Base-by-base conservation (phyloP, 176 grass and related monocot species). In the Oryza coarctata region DNA sequence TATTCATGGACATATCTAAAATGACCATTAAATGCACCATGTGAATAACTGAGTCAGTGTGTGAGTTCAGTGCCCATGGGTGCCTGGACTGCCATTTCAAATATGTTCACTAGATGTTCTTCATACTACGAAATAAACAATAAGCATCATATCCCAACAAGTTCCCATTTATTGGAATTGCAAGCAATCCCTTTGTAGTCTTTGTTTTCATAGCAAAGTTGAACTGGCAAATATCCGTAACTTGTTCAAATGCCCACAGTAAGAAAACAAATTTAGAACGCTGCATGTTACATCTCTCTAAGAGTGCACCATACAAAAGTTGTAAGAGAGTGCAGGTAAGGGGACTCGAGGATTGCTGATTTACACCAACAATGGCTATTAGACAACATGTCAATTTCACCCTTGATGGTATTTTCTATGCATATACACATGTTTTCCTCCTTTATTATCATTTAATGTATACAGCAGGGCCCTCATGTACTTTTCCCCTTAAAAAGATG, bases 1-100 rank as follows among this genome's bases (percentile, higher is more conserved):
- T 58, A 13, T 22, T 14, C 68, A 82, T 43, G 62, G 67, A 61
- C 65, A 75, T 83, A 75, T 75, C 33, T 66, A 69, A 76, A 57
- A 57, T 55, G 2, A 8, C 35, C 26, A 25, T 27, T 60, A n/a
- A 23, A 25, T 23, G n/a, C 45, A 52, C 18, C 44, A 74, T 33
- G 22, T 13, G 67, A 38, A 45, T 22, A 52, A 49, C 13, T 33
- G 33, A 52, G 23, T 28, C 31, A 22, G 26, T 29, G 68, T 61
- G 57, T 76, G 25, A 64, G 63, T 64, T 41, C 28, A 35, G 74
- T 77, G 60, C 74, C 33, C 34, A 60, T 60, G 31, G 22, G 73
- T 23, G 11, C n/a, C n/a, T 45, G 20, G 62, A 45, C 29, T 44
- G 12, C 3, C 30, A 11, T 22, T 64, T 20, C 23, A 44, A 30